These are phyloP conservation scores for Earliella scabrosa DNA, from an alignment of 1,284 basidiomycete genomes.

Conservation along the genomic window DNA sequence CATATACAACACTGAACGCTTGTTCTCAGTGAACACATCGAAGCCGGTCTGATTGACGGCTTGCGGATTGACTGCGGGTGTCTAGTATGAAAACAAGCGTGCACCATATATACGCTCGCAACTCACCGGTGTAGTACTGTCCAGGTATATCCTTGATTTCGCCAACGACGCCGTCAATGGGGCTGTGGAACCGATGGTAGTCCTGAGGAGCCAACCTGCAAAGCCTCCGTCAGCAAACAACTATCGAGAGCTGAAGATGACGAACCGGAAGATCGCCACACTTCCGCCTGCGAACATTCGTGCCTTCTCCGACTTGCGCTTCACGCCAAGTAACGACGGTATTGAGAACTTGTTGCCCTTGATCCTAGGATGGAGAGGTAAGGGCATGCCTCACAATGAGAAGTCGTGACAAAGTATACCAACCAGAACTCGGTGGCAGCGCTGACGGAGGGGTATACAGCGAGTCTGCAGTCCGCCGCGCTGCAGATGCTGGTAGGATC, in stretches of 20 bases:
- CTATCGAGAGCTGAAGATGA: neutral
- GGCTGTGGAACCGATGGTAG: constrained; percentile 87
- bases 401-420: constrained; percentile 14
- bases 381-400: neutral
- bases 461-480: constrained; percentile 78
- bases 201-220: constrained; percentile 76
- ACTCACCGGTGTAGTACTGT: constrained; percentile 61
- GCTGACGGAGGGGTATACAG: constrained; percentile 65
- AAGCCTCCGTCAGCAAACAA: neutral
- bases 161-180: constrained; percentile 62
- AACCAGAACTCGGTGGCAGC: constrained; percentile 71
- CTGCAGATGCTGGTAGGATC: constrained; percentile 62
- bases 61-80: constrained; percentile 70
- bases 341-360: constrained; percentile 80
- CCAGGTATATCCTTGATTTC: constrained; percentile 56
- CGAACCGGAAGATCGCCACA: constrained; percentile 61
- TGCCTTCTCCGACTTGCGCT: constrained; percentile 43
- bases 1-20: constrained; percentile 60
- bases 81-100: too few relatives aligned
- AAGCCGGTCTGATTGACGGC: constrained; percentile 75
- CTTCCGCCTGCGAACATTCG: constrained; percentile 50
- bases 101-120: neutral
- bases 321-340: constrained; percentile 56
- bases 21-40: constrained; percentile 78
- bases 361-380: constrained; percentile 49